Percentiles rank a stretch among this genome's conserved stretches.
Evolutionary conservation across 2,329 filamentous ascomycete genomes (phyloP).

Genomic region (Diaporthe velutina): DNA sequence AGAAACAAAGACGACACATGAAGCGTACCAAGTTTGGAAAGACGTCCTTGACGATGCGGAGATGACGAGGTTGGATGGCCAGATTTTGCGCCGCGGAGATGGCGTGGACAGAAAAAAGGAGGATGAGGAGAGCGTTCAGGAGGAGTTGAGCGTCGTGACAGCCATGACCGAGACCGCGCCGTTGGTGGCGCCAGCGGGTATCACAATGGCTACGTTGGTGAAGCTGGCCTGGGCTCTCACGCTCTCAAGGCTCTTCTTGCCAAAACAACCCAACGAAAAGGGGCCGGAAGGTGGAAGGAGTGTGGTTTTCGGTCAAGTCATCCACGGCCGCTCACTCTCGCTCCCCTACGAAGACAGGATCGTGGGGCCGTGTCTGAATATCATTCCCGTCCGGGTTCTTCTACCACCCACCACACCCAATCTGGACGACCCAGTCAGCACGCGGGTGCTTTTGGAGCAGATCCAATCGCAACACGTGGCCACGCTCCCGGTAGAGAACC

Average conservation of each 20-base stretch:
- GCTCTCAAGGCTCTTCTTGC: neutral
- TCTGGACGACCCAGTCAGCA: neutral
- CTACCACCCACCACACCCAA: neutral
- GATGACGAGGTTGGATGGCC: neutral
- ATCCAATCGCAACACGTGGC: neutral
- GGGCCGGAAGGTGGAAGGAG: neutral
- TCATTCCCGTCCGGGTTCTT: neutral
- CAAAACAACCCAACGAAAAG: neutral
- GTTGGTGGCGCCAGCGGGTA: neutral
- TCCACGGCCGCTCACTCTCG: neutral
- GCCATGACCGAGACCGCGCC: neutral
- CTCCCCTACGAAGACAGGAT: neutral
- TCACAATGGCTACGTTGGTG: neutral
- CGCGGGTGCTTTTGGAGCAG: neutral
- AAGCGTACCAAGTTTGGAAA: neutral
- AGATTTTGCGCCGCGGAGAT: neutral
- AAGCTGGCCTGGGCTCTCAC: neutral
- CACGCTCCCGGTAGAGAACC: neutral
- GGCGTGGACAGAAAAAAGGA: neutral
- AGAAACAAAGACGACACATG: neutral
- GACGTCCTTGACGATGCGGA: neutral
- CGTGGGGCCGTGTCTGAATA: neutral
- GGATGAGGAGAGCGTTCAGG: neutral
- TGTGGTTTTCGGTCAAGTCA: neutral
- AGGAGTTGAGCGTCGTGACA: neutral